phyloP scores from a whole-genome alignment of 2,329 filamentous ascomycete genomes.

The Botrytis galanthina region DNA sequence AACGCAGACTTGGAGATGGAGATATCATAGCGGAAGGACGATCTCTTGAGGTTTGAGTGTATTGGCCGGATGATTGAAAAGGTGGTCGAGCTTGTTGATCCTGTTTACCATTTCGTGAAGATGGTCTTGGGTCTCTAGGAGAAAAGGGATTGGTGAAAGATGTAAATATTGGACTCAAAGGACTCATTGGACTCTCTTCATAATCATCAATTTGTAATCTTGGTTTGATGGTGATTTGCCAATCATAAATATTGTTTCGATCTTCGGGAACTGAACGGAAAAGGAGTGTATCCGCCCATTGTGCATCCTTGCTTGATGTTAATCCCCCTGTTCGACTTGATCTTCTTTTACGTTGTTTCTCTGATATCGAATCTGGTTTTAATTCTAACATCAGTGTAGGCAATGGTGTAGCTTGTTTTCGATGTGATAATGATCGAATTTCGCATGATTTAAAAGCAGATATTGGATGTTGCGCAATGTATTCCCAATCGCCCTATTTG shows the following conservation, averaged over 20 bases:
- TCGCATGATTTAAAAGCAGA: slow-evolving; percentile 38
- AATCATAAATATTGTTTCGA: slow-evolving; percentile 55
- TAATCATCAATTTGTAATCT: slow-evolving; percentile 31
- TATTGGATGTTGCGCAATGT: slow-evolving; percentile 36
- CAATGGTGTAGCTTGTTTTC: slow-evolving; percentile 58
- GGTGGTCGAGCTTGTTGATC: slow-evolving; percentile 50
- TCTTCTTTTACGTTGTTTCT: slow-evolving; percentile 62
- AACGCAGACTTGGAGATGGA: slow-evolving; percentile 59
- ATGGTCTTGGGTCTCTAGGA: slow-evolving; percentile 25
- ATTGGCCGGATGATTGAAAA: slow-evolving; percentile 48
- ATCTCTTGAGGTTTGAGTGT: slow-evolving; percentile 40
- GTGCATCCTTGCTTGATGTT: slow-evolving; percentile 32
- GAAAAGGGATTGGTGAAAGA: slow-evolving; percentile 38
- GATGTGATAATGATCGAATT: slow-evolving; percentile 57
- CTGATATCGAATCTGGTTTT: slow-evolving; percentile 49
- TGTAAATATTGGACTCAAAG: slow-evolving; percentile 33
- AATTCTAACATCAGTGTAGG: slow-evolving; percentile 59
- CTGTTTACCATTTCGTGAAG: slow-evolving; percentile 25
- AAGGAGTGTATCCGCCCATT: slow-evolving; percentile 46
- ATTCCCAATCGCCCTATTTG: slow-evolving; percentile 39
- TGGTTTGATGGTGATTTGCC: slow-evolving; percentile 48
- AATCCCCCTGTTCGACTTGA: slow-evolving; percentile 62
- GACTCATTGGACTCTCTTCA: slow-evolving; percentile 31
- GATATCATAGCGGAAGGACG: slow-evolving; percentile 53
- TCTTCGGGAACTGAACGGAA: slow-evolving; percentile 57